A percentile compares a stretch with the other conserved stretches of the same genome.
These are phyloP conservation scores for Capronia americana DNA, from an alignment of 2,329 filamentous ascomycete species.

Conservation along the genomic window DNA sequence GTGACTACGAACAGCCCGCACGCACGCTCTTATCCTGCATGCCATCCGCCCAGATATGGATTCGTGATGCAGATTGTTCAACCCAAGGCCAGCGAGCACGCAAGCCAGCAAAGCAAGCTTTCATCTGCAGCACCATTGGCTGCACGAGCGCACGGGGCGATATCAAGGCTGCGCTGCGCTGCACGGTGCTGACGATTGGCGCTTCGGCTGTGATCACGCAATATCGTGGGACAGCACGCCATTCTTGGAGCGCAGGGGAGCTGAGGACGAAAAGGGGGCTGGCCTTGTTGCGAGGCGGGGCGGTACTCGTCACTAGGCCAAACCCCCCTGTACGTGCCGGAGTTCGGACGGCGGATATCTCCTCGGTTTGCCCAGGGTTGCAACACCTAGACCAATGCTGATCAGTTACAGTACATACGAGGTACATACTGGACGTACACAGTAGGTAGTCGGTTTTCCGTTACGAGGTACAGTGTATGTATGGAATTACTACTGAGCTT, in stretches of 20 bases:
- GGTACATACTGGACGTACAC: not conserved
- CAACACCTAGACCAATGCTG: not conserved
- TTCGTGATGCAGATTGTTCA: not conserved
- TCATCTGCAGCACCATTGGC: slow-evolving; percentile 5
- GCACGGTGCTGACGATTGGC: slow-evolving; percentile 7
- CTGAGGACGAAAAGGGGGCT: not conserved
- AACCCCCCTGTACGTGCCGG: too few relatives aligned
- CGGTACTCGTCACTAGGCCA: not conserved
- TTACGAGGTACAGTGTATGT: too few relatives aligned
- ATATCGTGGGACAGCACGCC: slow-evolving; percentile 19
- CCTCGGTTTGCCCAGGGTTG: not conserved
- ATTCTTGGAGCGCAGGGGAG: not conserved
- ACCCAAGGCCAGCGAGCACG: not conserved
- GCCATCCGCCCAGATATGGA: not conserved
- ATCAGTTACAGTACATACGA: not conserved
- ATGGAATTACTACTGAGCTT: not conserved
- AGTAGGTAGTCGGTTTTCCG: too few relatives aligned
- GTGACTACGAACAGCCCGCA: not conserved
- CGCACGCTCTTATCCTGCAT: not conserved
- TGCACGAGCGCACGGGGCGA: not conserved
- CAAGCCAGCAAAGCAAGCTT: not conserved
- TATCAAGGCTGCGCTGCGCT: slow-evolving; percentile 5
- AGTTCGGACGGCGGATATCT: not conserved
- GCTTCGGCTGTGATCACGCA: slow-evolving; percentile 13
- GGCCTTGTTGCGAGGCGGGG: not conserved